Conservation (phyloP, 768 basidiomycete species). For the Mrakia blollopis region DNA sequence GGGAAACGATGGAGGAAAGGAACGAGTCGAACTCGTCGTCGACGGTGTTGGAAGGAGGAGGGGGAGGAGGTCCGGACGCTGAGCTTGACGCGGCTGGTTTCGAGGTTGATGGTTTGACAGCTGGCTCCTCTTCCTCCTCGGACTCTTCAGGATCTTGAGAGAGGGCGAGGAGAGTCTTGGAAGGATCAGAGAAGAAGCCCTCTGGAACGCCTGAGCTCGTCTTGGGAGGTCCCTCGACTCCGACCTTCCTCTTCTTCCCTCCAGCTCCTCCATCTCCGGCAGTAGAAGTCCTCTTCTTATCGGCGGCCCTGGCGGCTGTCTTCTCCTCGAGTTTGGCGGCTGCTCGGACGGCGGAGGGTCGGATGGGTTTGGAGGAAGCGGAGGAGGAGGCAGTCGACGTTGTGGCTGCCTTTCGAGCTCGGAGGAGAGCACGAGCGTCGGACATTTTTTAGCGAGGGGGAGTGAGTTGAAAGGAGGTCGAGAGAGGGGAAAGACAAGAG, state of each 20-base stretch:
- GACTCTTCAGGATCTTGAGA: neutral
- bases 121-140: neutral
- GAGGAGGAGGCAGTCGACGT: neutral
- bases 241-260: constrained; percentile 4
- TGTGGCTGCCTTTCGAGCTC: neutral
- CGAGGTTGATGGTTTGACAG: neutral
- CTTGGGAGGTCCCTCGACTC: neutral
- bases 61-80: no score
- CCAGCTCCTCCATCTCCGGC: neutral
- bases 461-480: neutral
- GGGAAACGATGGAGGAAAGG: constrained; percentile 2
- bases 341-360: neutral
- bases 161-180: neutral
- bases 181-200: constrained; percentile 7
- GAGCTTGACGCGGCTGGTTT: neutral
- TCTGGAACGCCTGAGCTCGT: constrained; percentile 10
- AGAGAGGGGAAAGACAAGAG: neutral
- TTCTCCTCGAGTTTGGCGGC: constrained; percentile 11
- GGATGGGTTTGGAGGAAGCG: neutral
- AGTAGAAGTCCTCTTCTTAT: neutral
- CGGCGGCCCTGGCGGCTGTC: neutral
- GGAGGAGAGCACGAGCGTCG: constrained; percentile 13
- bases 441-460: neutral
- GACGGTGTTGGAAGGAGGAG: neutral
- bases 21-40: constrained; percentile 17